Evolutionary conservation across 2,329 filamentous ascomycete species (phyloP), one percentile per base, ranked within the genome.

Genomic region (Arthroderma uncinatum): DNA sequence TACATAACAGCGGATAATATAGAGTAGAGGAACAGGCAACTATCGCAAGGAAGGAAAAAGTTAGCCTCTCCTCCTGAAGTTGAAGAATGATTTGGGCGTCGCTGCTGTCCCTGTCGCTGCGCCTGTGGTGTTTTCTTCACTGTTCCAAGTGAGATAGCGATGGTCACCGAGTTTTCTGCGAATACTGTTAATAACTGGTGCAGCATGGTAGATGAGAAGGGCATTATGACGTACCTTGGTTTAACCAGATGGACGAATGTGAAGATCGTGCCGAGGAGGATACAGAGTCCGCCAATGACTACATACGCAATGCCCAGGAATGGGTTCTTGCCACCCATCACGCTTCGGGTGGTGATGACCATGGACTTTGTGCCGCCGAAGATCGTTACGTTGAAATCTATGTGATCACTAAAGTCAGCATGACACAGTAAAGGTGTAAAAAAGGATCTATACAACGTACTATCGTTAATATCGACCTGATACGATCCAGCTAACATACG

Each of bases 301-400:
- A 97, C 79, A 72, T 97, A 98, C 37, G 91, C 90, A 64, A 98
- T 98, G 50, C 93, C 93, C 54, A 97, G 81, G 79, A 96, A 97
- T 25, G 89, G 86, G 70, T 98, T 98, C 67, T 87, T 88, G 64
- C 93, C 93, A 58, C 93, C 93, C 79, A 98, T 91, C 60, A 95
- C 86, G 14, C 89, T 95, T 23, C 88, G 80, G 0, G 91, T 96
- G 44, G 89, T 91, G 66, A 97, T 84, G 56, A 96, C 78, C 60
- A 97, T 85, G 36, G 87, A 88, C 74, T 97, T 97, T 34, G 85
- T 93, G 63, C 92, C 92, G 63, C 85, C 84, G 70, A 92, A 97
- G 53, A 82, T 73, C 30, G 77, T 79, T 16, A 91, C 87, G 1
- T 84, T 84, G 76, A 95, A 97, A 68, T 85, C 91, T 96, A 63